A percentile compares a stretch with the other conserved stretches of the same genome.
These are phyloP conservation scores for Sporisorium graminicola DNA, from an alignment of 1,284 basidiomycete species.

Conservation along the genomic window DNA sequence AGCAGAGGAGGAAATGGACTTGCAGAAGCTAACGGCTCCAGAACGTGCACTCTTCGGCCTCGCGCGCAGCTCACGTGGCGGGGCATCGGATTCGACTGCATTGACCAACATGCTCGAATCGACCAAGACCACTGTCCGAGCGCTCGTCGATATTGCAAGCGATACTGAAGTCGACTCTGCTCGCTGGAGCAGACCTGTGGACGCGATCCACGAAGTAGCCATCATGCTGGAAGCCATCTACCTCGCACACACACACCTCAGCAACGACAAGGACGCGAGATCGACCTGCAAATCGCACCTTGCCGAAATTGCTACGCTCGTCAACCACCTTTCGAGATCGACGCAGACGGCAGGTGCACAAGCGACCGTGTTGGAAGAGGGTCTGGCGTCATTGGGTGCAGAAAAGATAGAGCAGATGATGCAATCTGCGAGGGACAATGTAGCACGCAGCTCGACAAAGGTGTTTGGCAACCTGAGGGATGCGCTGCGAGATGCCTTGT, in stretches of 20 bases:
- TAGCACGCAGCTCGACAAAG: constrained; percentile 24
- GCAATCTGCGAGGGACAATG: constrained; percentile 14
- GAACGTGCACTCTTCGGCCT: constrained; percentile 23
- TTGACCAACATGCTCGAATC: constrained; percentile 19
- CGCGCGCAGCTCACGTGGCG: neutral
- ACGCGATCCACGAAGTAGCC: constrained; percentile 22
- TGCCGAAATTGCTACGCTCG: constrained; percentile 36
- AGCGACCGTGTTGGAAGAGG: constrained; percentile 21
- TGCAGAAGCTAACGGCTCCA: constrained; percentile 6
- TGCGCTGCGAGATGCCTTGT: constrained; percentile 38
- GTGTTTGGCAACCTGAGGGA: constrained; percentile 34
- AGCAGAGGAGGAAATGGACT: constrained; percentile 8
- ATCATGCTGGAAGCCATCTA: constrained; percentile 30
- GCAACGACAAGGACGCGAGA: constrained; percentile 6
- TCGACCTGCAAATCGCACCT: constrained; percentile 31
- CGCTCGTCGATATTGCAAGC: constrained; percentile 2
- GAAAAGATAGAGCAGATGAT: constrained; percentile 29
- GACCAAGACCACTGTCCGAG: constrained; percentile 16
- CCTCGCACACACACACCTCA: constrained; percentile 2
- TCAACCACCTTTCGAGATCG: constrained; percentile 30
- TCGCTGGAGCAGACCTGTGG: constrained; percentile 22
- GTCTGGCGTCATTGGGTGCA: constrained; percentile 17
- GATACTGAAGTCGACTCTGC: neutral
- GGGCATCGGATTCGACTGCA: neutral
- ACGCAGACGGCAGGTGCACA: neutral